These are phyloP conservation scores for Carex littledalei DNA, from an alignment of 176 grass and related monocot species.

Conservation along the genomic window DNA sequence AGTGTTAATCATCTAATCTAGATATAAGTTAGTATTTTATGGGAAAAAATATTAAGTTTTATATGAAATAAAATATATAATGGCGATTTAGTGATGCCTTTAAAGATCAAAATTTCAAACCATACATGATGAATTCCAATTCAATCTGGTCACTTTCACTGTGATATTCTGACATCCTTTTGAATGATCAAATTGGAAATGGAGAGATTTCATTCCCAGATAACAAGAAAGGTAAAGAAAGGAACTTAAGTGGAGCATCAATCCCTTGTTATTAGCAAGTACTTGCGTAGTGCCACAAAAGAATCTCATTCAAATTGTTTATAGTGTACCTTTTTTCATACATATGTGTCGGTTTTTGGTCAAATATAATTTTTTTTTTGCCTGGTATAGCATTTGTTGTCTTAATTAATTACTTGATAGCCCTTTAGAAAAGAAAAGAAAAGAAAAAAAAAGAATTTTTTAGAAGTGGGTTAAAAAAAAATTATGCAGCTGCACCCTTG, in stretches of 20 bases:
- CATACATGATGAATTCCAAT: not conserved
- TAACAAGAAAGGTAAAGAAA: not conserved
- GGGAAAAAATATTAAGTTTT: not conserved
- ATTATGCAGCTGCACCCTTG: not conserved
- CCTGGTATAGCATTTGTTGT: not conserved
- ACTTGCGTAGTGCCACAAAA: not conserved
- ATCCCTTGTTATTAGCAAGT: not conserved
- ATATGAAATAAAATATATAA: not conserved
- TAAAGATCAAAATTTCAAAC: not conserved
- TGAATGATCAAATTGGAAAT: not conserved
- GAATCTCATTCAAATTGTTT: conserved; percentile 7
- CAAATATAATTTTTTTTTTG: not conserved
- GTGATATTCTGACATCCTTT: not conserved
- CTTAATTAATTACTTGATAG: not conserved
- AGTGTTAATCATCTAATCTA: not conserved
- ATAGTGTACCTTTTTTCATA: not conserved
- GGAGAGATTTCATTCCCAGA: not conserved
- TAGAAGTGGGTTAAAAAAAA: not conserved
- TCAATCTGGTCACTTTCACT: not conserved
- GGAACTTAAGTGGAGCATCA: not conserved
- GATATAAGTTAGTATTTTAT: not conserved
- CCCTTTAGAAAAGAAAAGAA: not conserved
- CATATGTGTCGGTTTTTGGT: not conserved
- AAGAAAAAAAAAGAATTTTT: no score
- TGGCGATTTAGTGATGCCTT: not conserved